These are phyloP conservation scores for Nannochloropsis gaditana DNA, from an alignment of 108 stramenopile species.

Conservation along the genomic window DNA sequence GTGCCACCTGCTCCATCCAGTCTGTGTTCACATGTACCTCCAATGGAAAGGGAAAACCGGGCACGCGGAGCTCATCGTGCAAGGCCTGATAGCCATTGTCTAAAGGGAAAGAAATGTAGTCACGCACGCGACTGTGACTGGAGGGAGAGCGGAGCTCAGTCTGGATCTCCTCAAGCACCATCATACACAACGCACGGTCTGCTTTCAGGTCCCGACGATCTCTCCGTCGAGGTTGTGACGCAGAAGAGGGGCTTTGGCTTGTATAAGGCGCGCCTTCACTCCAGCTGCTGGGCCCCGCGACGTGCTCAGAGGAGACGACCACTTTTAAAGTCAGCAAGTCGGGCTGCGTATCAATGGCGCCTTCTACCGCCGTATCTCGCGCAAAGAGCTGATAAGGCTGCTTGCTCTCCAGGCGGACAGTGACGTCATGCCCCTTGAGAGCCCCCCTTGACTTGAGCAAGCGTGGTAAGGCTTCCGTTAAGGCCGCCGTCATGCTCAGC, in stretches of 20 bases:
- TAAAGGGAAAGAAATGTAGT: slow-evolving; percentile 20
- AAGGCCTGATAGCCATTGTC: neutral
- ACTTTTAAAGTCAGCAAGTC: slow-evolving; percentile 6
- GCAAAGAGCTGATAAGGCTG: neutral
- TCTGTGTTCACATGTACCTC: neutral
- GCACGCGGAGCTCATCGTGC: neutral
- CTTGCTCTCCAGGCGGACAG: neutral
- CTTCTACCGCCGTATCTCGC: neutral
- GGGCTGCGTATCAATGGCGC: neutral
- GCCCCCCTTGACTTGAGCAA: slow-evolving; percentile 5
- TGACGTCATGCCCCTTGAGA: slow-evolving; percentile 16
- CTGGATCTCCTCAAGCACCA: neutral
- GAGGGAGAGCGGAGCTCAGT: slow-evolving; percentile 16
- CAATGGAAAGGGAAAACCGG: neutral
- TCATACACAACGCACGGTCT: slow-evolving; percentile 10
- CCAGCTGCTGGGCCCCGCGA: slow-evolving; percentile 8
- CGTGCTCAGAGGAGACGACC: slow-evolving; percentile 14
- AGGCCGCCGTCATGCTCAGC: neutral
- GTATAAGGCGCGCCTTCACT: neutral
- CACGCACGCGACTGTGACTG: neutral
- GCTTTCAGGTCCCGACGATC: neutral
- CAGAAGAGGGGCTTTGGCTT: neutral
- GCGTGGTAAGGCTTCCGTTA: neutral
- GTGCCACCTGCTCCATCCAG: neutral
- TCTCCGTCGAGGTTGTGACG: neutral